phyloP scores from a whole-genome alignment of 1,139 yeast genomes.

The Zygosaccharomyces pseudobailii region DNA sequence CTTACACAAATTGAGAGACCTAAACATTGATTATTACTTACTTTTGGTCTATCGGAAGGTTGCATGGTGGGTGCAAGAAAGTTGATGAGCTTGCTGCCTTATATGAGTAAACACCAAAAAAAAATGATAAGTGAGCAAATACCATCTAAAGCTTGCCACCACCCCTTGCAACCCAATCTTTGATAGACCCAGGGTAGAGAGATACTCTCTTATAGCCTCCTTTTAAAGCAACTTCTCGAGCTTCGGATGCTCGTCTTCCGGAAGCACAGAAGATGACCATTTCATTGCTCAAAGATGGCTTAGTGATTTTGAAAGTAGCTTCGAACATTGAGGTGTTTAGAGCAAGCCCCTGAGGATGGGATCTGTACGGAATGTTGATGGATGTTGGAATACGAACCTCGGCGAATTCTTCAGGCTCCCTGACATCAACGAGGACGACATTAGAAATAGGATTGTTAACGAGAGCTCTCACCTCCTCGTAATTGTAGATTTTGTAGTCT shows the following conservation, averaged over 20 bases:
- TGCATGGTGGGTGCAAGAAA: background rate
- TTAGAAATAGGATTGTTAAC: constrained; percentile 40
- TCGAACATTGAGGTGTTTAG: constrained; percentile 70
- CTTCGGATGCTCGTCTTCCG: constrained; percentile 85
- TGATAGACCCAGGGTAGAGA: constrained; percentile 76
- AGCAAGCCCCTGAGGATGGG: constrained; percentile 87
- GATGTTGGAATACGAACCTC: constrained; percentile 67
- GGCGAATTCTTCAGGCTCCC: constrained; percentile 80
- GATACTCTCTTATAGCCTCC: constrained; percentile 77
- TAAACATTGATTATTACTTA: background rate
- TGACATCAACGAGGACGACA: constrained; percentile 71
- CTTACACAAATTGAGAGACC: background rate
- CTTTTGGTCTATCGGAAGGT: background rate
- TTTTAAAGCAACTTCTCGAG: constrained; percentile 83
- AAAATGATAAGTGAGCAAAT: background rate
- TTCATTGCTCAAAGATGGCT: constrained; percentile 67
- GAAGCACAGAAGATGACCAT: constrained; percentile 87
- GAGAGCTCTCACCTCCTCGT: constrained; percentile 51
- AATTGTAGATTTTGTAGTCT: constrained; percentile 42
- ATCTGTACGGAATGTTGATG: constrained; percentile 83
- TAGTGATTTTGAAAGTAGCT: constrained; percentile 71
- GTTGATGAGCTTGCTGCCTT: background rate
- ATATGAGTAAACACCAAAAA: background rate
- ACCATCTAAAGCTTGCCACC: constrained; percentile 21
- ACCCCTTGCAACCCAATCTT: constrained; percentile 65